phyloP scores from a whole-genome alignment of 164 flowering plant species.

The Kingdonia uniflora region DNA sequence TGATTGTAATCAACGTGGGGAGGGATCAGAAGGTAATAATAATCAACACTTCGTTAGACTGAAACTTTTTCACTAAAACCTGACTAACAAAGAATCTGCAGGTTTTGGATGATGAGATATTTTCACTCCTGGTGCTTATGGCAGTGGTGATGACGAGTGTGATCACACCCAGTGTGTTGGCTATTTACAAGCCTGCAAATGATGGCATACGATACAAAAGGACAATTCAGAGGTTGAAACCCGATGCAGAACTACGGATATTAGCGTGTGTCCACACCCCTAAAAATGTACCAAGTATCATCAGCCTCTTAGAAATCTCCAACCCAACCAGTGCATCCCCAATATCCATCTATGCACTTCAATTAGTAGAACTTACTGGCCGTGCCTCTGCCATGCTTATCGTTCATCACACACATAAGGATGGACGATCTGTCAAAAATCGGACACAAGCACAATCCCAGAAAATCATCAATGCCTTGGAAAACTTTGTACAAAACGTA shows the following conservation, averaged over 20 bases:
- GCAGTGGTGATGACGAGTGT: background rate
- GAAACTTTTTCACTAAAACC: too few species aligned
- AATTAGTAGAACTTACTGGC: conserved; percentile 16
- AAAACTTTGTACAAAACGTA: conserved; percentile 10
- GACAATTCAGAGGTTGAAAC: background rate
- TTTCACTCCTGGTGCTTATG: background rate
- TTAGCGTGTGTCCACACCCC: conserved; percentile 5
- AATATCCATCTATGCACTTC: conserved; percentile 10
- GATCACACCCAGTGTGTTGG: background rate
- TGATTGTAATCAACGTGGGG: conserved; percentile 45
- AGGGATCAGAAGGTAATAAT: conserved; percentile 42
- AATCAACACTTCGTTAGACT: too few species aligned
- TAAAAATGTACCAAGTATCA: conserved; percentile 4
- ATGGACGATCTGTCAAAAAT: background rate
- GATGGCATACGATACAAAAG: background rate
- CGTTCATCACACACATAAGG: conserved; percentile 4
- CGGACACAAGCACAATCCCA: conserved; percentile 7
- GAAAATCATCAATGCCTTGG: conserved; percentile 13
- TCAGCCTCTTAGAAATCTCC: conserved; percentile 4
- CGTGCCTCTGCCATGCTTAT: conserved; percentile 9
- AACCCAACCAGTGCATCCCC: conserved; percentile 10
- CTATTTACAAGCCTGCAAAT: background rate
- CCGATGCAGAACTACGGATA: background rate
- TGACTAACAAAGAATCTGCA: background rate
- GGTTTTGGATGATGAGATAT: background rate